Base-by-base conservation (phyloP, 148 eudicot genomes). In the Pouteria glomerata region DNA sequence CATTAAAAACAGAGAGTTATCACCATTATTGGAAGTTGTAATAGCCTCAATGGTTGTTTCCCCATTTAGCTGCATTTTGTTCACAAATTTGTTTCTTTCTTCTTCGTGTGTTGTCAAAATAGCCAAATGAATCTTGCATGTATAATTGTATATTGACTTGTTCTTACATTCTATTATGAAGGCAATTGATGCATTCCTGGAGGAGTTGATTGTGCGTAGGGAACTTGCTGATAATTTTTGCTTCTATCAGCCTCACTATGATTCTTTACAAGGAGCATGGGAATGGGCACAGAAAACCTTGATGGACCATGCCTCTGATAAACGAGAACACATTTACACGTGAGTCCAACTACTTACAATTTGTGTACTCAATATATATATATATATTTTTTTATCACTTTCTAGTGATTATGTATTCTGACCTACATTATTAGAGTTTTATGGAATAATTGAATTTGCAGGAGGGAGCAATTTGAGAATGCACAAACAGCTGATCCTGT, bases 201-300 rank as follows among this genome's bases (percentile, higher is more conserved):
- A 96, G 86, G 99, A 96, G 78, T 72, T 92, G 67, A 81, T 96
- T 19, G 88, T 96, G 55, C 96, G 99, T 13, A 88, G 99, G 80
- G 99, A 96, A 75, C 92, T 96, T 47, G 88, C 99, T 66, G 99
- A 96, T 70, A 96, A 92, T 73, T 96, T 85, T 71, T 96, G 97
- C 85, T 88, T 75, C 71, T 92, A 96, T 79, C 90, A 96, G 76
- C 97, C 97, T 74, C 82, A 84, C n/a, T 96, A 96, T 77, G 99
- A 92, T 80, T 96, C 97, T 7, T 59, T 96, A 48, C 66, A 80
- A 78, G 97, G 99, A 51, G 97, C 99, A 31, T 96, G 99, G 99
- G 97, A 92, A 27, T 96, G 97, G 99, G 97, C 99, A 12, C 94
- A 91, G 68, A 88, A 87, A 77, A 82, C 97, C 52, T 75, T 96